Evolutionary conservation across 2,329 filamentous ascomycete genomes (phyloP).

Genomic region (Fusarium circinatum): DNA sequence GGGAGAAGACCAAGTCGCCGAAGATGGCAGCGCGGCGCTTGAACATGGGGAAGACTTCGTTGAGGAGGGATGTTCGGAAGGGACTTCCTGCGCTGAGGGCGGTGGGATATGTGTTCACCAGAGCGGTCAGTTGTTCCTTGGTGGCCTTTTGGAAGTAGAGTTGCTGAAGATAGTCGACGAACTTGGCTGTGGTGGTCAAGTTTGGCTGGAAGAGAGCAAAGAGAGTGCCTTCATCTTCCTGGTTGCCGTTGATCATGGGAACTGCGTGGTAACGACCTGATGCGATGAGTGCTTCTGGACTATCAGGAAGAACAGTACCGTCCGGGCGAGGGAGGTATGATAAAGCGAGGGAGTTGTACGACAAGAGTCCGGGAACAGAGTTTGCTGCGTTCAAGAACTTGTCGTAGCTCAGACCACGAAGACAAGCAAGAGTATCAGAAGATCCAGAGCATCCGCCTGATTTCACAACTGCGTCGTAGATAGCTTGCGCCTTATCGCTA

Average conservation of each 20-base stretch:
- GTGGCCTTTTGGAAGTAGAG: conserved; percentile 70
- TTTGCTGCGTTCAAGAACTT: conserved; percentile 73
- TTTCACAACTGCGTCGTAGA: conserved; percentile 71
- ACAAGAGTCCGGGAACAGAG: conserved; percentile 74
- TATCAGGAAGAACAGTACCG: conserved; percentile 68
- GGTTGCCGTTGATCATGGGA: conserved; percentile 71
- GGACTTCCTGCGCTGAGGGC: conserved; percentile 70
- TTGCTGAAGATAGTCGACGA: conserved; percentile 70
- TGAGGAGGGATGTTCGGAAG: conserved; percentile 74
- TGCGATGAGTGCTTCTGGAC: conserved; percentile 67
- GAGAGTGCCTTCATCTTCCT: conserved; percentile 83
- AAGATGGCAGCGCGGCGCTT: conserved; percentile 81
- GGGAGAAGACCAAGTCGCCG: conserved; percentile 79
- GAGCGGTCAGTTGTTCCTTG: conserved; percentile 58
- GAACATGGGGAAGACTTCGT: conserved; percentile 80
- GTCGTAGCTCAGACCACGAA: conserved; percentile 69
- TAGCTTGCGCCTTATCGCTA: conserved; percentile 69
- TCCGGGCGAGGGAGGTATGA: conserved; percentile 82
- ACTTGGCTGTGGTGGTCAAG: conserved; percentile 67
- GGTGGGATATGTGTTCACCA: conserved; percentile 73
- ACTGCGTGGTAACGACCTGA: conserved; percentile 61
- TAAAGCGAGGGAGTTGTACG: conserved; percentile 74
- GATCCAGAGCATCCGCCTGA: conserved; percentile 69
- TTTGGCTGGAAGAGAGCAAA: conserved; percentile 77
- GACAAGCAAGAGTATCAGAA: conserved; percentile 70